Evolutionary conservation across 139 green algal species (phyloP).

Genomic region (Coelastrella sp.): DNA sequence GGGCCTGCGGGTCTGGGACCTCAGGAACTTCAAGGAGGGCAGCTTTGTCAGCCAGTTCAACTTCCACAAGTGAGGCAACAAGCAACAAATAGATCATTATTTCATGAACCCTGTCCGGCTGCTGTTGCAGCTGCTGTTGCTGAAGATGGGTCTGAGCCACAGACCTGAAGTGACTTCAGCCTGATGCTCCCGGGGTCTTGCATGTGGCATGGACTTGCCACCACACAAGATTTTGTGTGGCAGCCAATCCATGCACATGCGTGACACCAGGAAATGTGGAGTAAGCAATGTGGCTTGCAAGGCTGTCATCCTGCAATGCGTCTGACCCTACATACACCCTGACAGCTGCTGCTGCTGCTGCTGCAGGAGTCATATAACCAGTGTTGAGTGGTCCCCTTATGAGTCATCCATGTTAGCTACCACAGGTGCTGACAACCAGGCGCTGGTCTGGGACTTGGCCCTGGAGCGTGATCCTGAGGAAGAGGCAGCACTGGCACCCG

Average conservation of each 20-base stretch:
- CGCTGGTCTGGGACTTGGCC: constrained; percentile 94
- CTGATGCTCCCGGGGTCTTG: neutral
- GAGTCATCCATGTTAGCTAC: constrained; percentile 93
- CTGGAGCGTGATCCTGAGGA: constrained; percentile 98
- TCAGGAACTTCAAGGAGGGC: constrained; percentile 80
- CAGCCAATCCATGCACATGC: no score
- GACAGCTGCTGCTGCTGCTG: neutral
- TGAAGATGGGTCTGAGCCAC: neutral
- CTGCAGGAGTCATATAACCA: constrained; percentile 79
- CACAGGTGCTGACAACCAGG: constrained; percentile 76
- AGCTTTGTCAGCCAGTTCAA: constrained; percentile 40
- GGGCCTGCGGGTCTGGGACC: constrained; percentile 93
- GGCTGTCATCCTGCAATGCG: no score
- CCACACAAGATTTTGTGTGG: no score
- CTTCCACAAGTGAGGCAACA: constrained; percentile 22
- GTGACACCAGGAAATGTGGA: no score
- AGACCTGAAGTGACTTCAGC: no score
- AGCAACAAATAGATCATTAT: neutral
- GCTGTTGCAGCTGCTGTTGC: neutral
- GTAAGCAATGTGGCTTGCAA: no score
- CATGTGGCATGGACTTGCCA: neutral
- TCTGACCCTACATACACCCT: neutral
- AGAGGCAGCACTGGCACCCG: constrained; percentile 82
- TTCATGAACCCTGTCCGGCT: neutral
- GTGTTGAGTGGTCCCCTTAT: constrained; percentile 95